These are phyloP conservation scores for Hypoxylon sp. DNA, from an alignment of 2,329 filamentous ascomycete genomes.

Conservation along the genomic window DNA sequence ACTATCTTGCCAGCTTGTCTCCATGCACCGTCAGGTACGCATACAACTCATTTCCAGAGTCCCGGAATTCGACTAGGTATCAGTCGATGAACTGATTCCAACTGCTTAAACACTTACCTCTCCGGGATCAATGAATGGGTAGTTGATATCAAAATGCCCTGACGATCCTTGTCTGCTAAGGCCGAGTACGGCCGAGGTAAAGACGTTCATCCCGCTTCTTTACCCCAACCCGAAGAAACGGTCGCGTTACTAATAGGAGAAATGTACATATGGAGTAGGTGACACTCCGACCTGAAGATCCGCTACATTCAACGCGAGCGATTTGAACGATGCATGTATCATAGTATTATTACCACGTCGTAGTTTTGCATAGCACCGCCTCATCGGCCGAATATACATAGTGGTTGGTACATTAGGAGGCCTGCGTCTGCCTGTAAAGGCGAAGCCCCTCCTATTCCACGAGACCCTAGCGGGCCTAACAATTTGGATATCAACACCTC, in stretches of 20 bases:
- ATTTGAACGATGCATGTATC: slow-evolving; percentile 25
- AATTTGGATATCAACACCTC: slow-evolving; percentile 16
- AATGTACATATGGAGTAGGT: slow-evolving; percentile 37
- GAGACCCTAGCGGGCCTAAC: slow-evolving; percentile 12
- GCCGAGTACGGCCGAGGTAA: slow-evolving; percentile 40
- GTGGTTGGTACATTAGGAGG: slow-evolving; percentile 8
- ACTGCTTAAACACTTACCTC: slow-evolving; percentile 10
- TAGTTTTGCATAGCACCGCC: slow-evolving; percentile 38
- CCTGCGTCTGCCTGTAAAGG: slow-evolving; percentile 13
- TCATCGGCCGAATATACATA: slow-evolving; percentile 31
- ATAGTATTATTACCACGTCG: slow-evolving; percentile 29
- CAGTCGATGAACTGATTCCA: slow-evolving; percentile 16
- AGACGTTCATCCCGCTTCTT: slow-evolving; percentile 38
- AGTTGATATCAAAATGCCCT: slow-evolving; percentile 22
- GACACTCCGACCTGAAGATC: slow-evolving; percentile 43
- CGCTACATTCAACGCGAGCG: slow-evolving; percentile 21
- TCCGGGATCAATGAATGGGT: slow-evolving; percentile 20
- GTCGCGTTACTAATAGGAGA: slow-evolving; percentile 35
- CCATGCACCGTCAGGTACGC: slow-evolving; percentile 19
- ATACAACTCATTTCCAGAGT: slow-evolving; percentile 33
- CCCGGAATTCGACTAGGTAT: slow-evolving; percentile 29
- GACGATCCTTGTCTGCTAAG: slow-evolving; percentile 25
- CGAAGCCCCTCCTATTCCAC: slow-evolving; percentile 7
- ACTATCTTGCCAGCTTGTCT: slow-evolving; percentile 30
- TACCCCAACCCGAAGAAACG: slow-evolving; percentile 40